These are phyloP conservation scores for Calocera viscosa DNA, from an alignment of 768 basidiomycete species.

Conservation along the genomic window DNA sequence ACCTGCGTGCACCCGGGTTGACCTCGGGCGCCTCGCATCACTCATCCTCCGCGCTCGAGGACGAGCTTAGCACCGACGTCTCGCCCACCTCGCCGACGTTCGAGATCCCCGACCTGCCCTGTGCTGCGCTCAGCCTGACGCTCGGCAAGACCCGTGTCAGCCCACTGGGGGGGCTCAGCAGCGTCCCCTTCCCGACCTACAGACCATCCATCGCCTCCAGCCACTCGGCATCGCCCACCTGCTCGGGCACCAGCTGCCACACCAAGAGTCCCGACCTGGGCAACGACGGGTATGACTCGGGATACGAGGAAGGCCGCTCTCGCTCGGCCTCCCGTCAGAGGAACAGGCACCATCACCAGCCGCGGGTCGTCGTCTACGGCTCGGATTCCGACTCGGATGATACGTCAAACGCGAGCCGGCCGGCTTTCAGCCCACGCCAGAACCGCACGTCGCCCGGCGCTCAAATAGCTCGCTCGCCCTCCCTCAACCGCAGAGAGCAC, in stretches of 20 bases:
- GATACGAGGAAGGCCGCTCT: neutral
- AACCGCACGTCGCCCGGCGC: neutral
- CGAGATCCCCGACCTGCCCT: neutral
- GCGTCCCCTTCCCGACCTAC: neutral
- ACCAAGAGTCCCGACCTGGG: neutral
- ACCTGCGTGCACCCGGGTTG: conserved; percentile 1
- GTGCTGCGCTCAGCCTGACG: neutral
- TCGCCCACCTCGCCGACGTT: neutral
- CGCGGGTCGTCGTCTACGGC: neutral
- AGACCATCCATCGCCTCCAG: neutral
- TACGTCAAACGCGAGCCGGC: neutral
- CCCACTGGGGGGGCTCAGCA: neutral
- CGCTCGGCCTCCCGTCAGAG: neutral
- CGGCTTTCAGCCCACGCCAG: neutral
- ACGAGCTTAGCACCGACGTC: neutral
- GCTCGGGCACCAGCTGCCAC: neutral
- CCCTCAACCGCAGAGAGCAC: neutral
- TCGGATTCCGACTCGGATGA: neutral
- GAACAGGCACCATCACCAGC: neutral
- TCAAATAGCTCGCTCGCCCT: neutral
- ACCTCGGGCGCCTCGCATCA: conserved; percentile 5
- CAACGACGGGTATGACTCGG: neutral
- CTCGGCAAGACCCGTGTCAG: neutral
- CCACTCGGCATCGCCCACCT: neutral
- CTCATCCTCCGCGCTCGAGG: neutral